Conservation (phyloP, 352 stramenopile species). For the Elongisporangium undulatum region DNA sequence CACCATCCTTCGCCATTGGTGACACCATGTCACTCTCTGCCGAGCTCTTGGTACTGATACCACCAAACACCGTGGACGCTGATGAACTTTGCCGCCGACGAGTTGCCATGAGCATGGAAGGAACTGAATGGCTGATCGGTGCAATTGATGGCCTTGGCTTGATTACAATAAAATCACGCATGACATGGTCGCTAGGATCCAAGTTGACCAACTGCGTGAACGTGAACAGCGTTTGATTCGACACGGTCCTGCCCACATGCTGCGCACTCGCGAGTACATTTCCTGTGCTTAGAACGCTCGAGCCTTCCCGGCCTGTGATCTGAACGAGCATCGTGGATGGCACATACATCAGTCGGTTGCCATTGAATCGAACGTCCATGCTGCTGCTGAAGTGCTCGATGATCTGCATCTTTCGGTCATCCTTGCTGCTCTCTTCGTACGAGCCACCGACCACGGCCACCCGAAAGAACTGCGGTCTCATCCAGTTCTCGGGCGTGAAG, state of each 20-base stretch:
- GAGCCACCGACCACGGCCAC: constrained; percentile 28
- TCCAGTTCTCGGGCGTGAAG: constrained; percentile 45
- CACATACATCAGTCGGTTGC: constrained; percentile 29
- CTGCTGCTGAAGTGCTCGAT: constrained; percentile 51
- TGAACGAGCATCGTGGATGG: constrained; percentile 32
- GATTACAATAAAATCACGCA: not conserved
- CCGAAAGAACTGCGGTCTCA: constrained; percentile 40
- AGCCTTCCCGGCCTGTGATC: constrained; percentile 40
- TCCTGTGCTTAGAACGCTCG: constrained; percentile 31
- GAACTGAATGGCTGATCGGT: not conserved
- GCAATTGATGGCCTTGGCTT: not conserved
- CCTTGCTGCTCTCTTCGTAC: constrained; percentile 16
- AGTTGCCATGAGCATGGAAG: not conserved
- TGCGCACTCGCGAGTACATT: constrained; percentile 6
- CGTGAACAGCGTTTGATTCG: constrained; percentile 18
- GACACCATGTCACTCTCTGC: not conserved
- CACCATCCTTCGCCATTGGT: constrained; percentile 8
- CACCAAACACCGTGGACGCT: not conserved
- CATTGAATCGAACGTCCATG: constrained; percentile 42
- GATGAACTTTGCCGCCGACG: not conserved
- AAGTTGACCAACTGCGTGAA: constrained; percentile 17
- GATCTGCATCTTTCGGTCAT: constrained; percentile 20
- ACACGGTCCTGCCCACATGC: constrained; percentile 12
- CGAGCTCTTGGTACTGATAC: not conserved
- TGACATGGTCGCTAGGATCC: not conserved